Base-by-base conservation (phyloP, 2,329 filamentous ascomycete genomes). In the Penicillium sp. region DNA sequence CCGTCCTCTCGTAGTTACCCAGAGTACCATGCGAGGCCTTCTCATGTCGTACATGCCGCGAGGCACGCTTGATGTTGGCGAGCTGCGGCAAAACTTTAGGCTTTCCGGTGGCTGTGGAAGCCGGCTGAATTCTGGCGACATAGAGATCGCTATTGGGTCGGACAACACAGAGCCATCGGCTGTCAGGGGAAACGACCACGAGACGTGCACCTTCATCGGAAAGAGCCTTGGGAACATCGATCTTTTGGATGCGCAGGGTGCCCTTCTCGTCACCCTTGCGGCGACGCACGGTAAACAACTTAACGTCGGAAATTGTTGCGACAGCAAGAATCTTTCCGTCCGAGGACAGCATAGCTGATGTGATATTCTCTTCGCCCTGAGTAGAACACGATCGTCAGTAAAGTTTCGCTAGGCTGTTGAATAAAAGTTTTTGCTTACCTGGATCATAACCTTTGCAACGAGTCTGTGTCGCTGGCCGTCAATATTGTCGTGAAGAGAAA, bases 351-450 rank as follows among this genome's bases (percentile, higher is more conserved):
- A 84, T 75, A 25, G 85, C 88, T 27, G 86, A 89, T 27, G 87
- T 87, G 60, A 95, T 91, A 66, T 89, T 90, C 57, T 92, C 89
- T 58, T 95, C 90, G 27, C 90, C 88, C 71, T 79, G 44, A 54
- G 36, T n/a, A 33, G 18, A 33, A 42, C 48, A 44, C 9, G 20
- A 30, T 28, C n/a, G 48, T 63, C n/a, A 58, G 55, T 31, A 30
- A 24, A 20, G 18, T 25, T n/a, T 24, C 43, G n/a, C 31, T 14
- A 16, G 8, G 22, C 20, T 42, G 41, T 67, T 13, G 18, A 5
- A 38, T 13, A 3, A 3, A 18, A 6, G 20, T 9, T 9, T 11
- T 38, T 6, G 16, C 35, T 60, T 64, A 77, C 75, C 63, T 75
- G 71, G 44, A 79, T 68, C 60, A 88, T 66, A 22, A 92, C 84